Evolutionary conservation across 2,329 filamentous ascomycete genomes (phyloP).

Genomic region (Aspergillus brunneoviolaceus): DNA sequence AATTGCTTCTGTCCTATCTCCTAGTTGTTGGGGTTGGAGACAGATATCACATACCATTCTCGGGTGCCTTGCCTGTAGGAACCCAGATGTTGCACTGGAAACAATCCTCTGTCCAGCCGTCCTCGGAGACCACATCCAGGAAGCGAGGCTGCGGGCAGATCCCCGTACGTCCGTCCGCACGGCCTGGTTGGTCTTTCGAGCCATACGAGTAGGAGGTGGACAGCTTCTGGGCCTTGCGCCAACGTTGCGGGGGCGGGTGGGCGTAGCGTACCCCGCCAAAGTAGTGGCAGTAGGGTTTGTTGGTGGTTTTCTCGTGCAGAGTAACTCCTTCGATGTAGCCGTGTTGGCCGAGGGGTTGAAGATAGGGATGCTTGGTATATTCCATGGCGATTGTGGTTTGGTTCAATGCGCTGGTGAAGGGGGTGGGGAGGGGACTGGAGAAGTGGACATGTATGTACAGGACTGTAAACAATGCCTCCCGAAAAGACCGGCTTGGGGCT

Average conservation of each 20-base stretch:
- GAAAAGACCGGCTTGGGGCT: neutral
- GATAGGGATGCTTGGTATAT: constrained; percentile 21
- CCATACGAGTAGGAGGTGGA: constrained; percentile 54
- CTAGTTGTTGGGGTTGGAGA: neutral
- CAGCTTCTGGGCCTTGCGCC: constrained; percentile 50
- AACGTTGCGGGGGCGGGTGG: constrained; percentile 52
- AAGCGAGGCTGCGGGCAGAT: constrained; percentile 54
- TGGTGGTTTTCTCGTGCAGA: constrained; percentile 34
- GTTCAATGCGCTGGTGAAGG: no score
- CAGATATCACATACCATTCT: constrained; percentile 26
- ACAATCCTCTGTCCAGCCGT: constrained; percentile 53
- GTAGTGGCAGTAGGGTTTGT: constrained; percentile 47
- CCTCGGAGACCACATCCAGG: constrained; percentile 28
- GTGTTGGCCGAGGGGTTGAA: constrained; percentile 34
- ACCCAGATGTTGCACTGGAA: constrained; percentile 58
- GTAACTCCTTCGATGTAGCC: constrained; percentile 54
- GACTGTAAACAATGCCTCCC: neutral
- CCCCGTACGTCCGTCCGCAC: constrained; percentile 40
- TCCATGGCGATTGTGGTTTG: constrained; percentile 22
- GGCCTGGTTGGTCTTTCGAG: constrained; percentile 48
- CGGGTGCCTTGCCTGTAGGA: constrained; percentile 47
- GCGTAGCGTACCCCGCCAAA: constrained; percentile 59
- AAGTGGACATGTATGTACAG: no score
- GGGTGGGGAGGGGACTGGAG: no score
- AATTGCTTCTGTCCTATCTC: no score